Base-by-base conservation (phyloP, 441 rosid genomes). In the Mallotus japonicus region DNA sequence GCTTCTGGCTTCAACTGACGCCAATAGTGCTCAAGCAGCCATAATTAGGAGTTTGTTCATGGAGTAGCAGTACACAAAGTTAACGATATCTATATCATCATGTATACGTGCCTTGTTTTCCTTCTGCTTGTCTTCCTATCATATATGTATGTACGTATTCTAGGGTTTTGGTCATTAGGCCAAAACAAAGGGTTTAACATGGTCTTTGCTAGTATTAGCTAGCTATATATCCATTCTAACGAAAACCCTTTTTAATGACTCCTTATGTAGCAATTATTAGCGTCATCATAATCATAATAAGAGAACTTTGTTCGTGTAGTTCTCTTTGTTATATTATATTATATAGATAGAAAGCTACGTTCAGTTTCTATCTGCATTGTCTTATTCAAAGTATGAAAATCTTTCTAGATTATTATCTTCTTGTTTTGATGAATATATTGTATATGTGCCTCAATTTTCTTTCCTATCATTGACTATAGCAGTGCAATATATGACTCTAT, bases 11-110 rank as follows among this genome's bases (percentile, higher is more conserved):
- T 84, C 97, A 9, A 83, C 84, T 15, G 98, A 94, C 62, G 77
- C 82, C 69, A 79, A 86, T 69, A 89, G 92, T 66, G 90, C 89
- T 22, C 93, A 92, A 49, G 98, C 97, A 51, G 95, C 95, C 79
- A 88, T 94, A 44, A 90, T 94, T 80, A 86, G 98, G 89, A 94
- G 91, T 82, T 89, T 90, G 83, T 88, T 90, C 73, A 80, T 78
- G 91, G 82, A 82, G 70, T 77, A 69, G 32, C 8, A 6, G 4
- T 28, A 28, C 32, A 40, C 14, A 3, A 19, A 17, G 17, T 51
- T 4, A 16, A 54, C 20, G 57, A 54, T 17, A 6, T 54, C 1
- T 37, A 54, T 53, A 53, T 1, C 20, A 6, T 17, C 4, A 16
- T 44, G 6, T 5, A 64, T 44, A 49, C 37, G 49, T 46, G n/a